Conservation (phyloP, 352 stramenopile species). For the Phytophthora syringae region DNA sequence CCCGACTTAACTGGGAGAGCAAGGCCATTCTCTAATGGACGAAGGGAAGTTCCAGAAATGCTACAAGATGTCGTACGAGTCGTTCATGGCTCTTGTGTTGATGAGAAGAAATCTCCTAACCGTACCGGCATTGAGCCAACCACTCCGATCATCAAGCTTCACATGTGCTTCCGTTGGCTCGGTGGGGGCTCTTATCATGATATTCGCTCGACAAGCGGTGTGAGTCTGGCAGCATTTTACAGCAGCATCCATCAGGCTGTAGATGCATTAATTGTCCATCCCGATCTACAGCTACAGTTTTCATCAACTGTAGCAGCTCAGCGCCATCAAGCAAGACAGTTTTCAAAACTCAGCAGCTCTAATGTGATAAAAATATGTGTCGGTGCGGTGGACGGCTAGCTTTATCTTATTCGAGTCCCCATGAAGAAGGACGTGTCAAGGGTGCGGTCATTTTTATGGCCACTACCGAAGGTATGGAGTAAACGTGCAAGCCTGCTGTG, state of each 20-base stretch:
- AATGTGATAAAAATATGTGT: background rate
- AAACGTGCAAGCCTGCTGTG: background rate
- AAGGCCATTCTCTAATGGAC: no score
- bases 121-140: no score
- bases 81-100: no score
- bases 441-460: background rate
- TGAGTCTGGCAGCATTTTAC: background rate
- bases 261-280: background rate
- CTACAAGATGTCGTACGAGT: no score
- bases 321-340: background rate
- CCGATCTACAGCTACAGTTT: background rate
- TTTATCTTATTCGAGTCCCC: background rate
- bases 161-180: background rate
- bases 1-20: no score
- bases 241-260: background rate
- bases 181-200: background rate
- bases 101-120: no score
- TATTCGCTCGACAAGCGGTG: background rate
- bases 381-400: background rate
- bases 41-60: no score
- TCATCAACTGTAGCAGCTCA: background rate
- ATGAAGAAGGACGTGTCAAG: background rate
- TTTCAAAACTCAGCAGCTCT: background rate
- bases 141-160: background rate
- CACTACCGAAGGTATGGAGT: constrained; percentile 11